phyloP scores from a whole-genome alignment of 768 basidiomycete species.

The Porphyrellus cyaneotinctus region DNA sequence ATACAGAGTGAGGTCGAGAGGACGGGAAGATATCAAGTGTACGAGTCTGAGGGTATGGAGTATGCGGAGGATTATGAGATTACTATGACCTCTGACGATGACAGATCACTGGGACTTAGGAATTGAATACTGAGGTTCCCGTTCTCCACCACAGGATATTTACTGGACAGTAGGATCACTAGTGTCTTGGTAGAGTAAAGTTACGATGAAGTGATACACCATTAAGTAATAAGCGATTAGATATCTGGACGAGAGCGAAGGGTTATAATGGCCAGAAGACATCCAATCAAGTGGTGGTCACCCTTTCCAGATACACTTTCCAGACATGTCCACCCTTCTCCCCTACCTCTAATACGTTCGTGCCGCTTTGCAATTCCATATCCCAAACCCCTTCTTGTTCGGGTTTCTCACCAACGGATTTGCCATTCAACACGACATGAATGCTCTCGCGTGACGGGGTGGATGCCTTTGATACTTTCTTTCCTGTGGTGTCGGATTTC shows the following conservation, averaged over 20 bases:
- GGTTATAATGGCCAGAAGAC: slow-evolving; percentile 2
- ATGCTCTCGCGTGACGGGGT: slow-evolving; percentile 43
- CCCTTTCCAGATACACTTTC: slow-evolving; percentile 63
- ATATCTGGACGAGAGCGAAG: slow-evolving; percentile 15
- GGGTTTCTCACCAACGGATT: slow-evolving; percentile 42
- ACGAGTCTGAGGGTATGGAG: slow-evolving; percentile 54
- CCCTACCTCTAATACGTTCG: slow-evolving; percentile 67
- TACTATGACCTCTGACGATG: slow-evolving; percentile 15
- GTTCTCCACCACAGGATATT: not conserved
- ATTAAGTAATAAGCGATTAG: slow-evolving; percentile 32
- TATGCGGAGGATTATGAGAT: slow-evolving; percentile 35
- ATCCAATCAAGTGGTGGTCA: slow-evolving; percentile 21
- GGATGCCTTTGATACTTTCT: slow-evolving; percentile 42
- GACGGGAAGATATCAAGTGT: slow-evolving; percentile 60
- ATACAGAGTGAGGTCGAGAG: slow-evolving; percentile 50
- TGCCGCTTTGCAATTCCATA: slow-evolving; percentile 53
- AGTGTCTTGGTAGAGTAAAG: slow-evolving; percentile 24
- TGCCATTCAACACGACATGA: slow-evolving; percentile 63
- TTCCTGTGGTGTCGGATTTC: slow-evolving; percentile 34
- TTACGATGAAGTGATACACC: slow-evolving; percentile 26
- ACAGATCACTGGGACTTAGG: slow-evolving; percentile 17
- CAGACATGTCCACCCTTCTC: slow-evolving; percentile 65
- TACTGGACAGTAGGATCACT: slow-evolving; percentile 15
- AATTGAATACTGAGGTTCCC: slow-evolving; percentile 16
- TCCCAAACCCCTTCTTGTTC: slow-evolving; percentile 56